Evolutionary conservation across 306 rosid genomes (phyloP), one percentile per base, ranked within the genome.

Genomic region (Dalbergia cultrata): DNA sequence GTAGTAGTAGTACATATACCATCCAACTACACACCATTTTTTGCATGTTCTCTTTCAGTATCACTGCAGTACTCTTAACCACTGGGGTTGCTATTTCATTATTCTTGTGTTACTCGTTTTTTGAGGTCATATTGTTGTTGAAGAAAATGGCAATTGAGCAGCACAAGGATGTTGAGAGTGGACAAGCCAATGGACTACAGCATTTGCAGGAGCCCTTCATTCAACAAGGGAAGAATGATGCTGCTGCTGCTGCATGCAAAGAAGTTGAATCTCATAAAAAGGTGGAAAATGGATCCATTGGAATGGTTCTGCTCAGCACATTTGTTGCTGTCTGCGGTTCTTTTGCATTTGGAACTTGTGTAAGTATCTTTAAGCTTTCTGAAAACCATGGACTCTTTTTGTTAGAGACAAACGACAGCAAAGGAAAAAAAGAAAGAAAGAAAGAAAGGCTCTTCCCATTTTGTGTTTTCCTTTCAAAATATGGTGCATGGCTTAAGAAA

Each of bases 321-420:
- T 88, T 78, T 35, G 92, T 89, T 83, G 92, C 94, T 41, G 97
- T 91, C 78, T 88, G 94, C 73, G 97, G 94, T 49, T 93, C 97
- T 31, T 93, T 88, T 47, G 79, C 89, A 50, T 91, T 93, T 75
- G 97, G 97, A 89, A 88, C 91, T 54, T 91, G 94, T 86, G 90
- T 93, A 78, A 84, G 97, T 87, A 52, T 21, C n/a, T 53, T 62
- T 61, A 4, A 14, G 9, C 17, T 22, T 44, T 17, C 62, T 56
- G n/a, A 64, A 21, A 44, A 56, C 26, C 10, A 4, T 41, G 37
- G 37, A 10, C 16, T 71, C 21, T 21, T 57, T 41, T 5, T 61
- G 14, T 43, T 43, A 50, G 21, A 26, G 17, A 8, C 33, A 5
- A 49, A 39, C 17, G 52, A 70, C 26, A 18, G 33, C 6, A 65